A percentile compares a stretch with the other conserved stretches of the same genome.
Evolutionary conservation across 352 stramenopile genomes (phyloP).

Genomic region (Globisporangium paddicum): DNA sequence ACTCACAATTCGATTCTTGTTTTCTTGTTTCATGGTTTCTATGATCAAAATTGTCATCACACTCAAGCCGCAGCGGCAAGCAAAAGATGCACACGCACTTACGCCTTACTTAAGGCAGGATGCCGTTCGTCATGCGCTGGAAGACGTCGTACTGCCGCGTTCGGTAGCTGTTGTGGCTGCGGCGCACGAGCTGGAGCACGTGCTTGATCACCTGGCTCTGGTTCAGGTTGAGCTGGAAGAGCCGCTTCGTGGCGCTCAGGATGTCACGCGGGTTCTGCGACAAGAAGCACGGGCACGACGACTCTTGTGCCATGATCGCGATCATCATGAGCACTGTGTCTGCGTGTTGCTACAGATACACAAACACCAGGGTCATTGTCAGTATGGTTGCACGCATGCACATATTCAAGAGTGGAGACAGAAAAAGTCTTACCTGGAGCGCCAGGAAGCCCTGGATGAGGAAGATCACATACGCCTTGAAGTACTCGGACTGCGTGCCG

Average conservation of each 20-base stretch:
- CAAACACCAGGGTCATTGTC: slow-evolving; percentile 14
- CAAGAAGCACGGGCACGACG: slow-evolving; percentile 95
- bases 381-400: not conserved
- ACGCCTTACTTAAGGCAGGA: slow-evolving; percentile 48
- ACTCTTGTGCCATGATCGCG: slow-evolving; percentile 95
- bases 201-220: slow-evolving; percentile 88
- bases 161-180: slow-evolving; percentile 89
- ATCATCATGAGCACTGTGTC: slow-evolving; percentile 96
- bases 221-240: slow-evolving; percentile 79
- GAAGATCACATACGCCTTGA: slow-evolving; percentile 97
- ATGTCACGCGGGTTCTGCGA: slow-evolving; percentile 73
- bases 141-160: slow-evolving; percentile 90
- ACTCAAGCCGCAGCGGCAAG: not conserved
- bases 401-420: not conserved
- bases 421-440: slow-evolving; percentile 72
- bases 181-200: slow-evolving; percentile 85
- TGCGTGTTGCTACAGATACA: slow-evolving; percentile 65
- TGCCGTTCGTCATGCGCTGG: slow-evolving; percentile 91
- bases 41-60: slow-evolving; percentile 5
- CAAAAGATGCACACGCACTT: not conserved
- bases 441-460: slow-evolving; percentile 97
- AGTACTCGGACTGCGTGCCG: slow-evolving; percentile 87
- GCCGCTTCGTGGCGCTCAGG: slow-evolving; percentile 65
- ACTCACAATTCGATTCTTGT: not conserved
- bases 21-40: slow-evolving; percentile 1